Evolutionary conservation across 2,329 filamentous ascomycete species (phyloP).

Genomic region (Pseudogymnoascus sp.): DNA sequence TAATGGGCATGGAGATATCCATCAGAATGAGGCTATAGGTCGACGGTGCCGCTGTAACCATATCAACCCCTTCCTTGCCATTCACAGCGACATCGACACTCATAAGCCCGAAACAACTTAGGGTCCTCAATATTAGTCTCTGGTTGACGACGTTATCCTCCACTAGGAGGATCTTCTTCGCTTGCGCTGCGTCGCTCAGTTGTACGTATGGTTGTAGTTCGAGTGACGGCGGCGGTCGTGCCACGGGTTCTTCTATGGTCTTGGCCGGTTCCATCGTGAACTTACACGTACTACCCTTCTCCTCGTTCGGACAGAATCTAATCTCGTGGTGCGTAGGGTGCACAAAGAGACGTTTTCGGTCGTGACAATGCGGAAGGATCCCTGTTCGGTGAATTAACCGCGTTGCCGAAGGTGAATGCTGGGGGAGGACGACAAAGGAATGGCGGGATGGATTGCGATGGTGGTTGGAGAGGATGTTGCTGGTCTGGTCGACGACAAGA

Average conservation of each 20-base stretch:
- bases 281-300: constrained; percentile 34
- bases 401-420: constrained; percentile 46
- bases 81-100: constrained; percentile 37
- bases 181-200: constrained; percentile 32
- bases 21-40: constrained; percentile 46
- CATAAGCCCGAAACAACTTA: constrained; percentile 35
- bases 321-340: constrained; percentile 35
- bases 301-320: no score
- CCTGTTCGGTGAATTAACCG: constrained; percentile 52
- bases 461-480: not conserved
- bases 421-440: not conserved
- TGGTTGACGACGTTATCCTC: constrained; percentile 40
- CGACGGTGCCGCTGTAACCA: constrained; percentile 35
- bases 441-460: not conserved
- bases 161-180: constrained; percentile 35
- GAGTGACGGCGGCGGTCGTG: constrained; percentile 17
- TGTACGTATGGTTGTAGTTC: constrained; percentile 22
- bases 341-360: constrained; percentile 37
- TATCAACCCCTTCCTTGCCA: constrained; percentile 36
- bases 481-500: not conserved
- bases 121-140: constrained; percentile 33
- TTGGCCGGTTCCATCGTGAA: constrained; percentile 39
- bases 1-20: constrained; percentile 54
- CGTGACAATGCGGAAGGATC: constrained; percentile 41
- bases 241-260: constrained; percentile 17